Base-by-base conservation (phyloP, 2,329 filamentous ascomycete species). In the Emmonsiellopsis sp. region DNA sequence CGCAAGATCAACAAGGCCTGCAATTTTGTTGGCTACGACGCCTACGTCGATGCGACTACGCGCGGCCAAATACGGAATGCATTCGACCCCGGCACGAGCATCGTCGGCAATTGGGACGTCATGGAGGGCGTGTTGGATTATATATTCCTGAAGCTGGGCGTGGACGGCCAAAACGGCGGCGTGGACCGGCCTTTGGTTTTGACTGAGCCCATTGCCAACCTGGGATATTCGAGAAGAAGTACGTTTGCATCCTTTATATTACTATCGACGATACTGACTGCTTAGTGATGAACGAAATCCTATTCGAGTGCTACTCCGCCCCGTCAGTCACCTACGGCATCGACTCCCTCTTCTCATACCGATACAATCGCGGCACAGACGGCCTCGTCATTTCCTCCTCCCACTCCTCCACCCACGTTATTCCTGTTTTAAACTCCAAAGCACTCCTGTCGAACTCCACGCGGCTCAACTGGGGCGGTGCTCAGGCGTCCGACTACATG, bases 101-200 rank as follows among this genome's bases (percentile, higher is more conserved):
- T 98, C 47, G 83, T 97, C 56, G 91, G 88, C 69, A 97, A 97
- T 67, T 98, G 94, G 90, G 93, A 98, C 70, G 91, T 90, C 36
- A 90, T 95, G 83, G 93, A 98, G 70, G 90, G 92, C 55, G 78
- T 96, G 5, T 73, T 98, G 46, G 93, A 98, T 72, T 96, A 96
- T 69, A 80, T 91, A 42, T 98, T 98, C 68, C 78, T 96, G 60
- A 97, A 96, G 72, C 74, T 98, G 52, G 93, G 93, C 4, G 79
- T 98, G 61, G 89, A 94, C 59, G 62, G 71, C 3, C 76, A 77
- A 3, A 82, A 85, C 48, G 88, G 88, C 7, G 77, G 80, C 27
- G 83, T 98, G 57, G 89, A 92, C 62, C 77, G 90, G 62, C 91
- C 92, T 1, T 82, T 98, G 56, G 85, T 98, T 61, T 90, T 98